These are phyloP conservation scores for Gymnopilus dilepis DNA, from an alignment of 768 basidiomycete species.

Conservation along the genomic window DNA sequence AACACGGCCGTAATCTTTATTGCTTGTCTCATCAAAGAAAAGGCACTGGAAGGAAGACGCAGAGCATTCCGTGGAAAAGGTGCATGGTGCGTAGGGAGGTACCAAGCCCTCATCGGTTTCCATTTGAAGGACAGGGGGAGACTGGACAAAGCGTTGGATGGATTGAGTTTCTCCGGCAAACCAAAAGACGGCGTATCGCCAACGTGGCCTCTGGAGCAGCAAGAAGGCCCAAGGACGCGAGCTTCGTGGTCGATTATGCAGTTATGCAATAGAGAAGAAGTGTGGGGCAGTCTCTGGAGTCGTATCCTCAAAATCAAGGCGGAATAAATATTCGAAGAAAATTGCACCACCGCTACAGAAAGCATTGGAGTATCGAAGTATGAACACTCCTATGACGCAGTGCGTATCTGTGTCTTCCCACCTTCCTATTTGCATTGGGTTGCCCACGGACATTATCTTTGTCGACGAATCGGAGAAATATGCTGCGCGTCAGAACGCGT, in stretches of 20 bases:
- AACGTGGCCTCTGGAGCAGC: background rate
- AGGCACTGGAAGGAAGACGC: background rate
- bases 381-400: background rate
- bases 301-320: background rate
- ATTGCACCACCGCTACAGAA: background rate
- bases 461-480: constrained; percentile 16
- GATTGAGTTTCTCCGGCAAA: constrained; percentile 6
- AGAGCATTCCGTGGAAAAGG: background rate
- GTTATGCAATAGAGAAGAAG: no score
- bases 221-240: background rate
- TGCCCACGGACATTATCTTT: background rate
- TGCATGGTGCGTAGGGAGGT: background rate
- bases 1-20: background rate
- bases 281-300: background rate
- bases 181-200: background rate
- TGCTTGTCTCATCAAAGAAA: background rate
- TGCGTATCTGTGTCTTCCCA: background rate
- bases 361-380: background rate
- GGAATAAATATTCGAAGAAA: background rate
- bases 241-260: no score
- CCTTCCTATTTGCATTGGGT: no score
- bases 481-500: constrained; percentile 11
- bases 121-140: constrained; percentile 1
- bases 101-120: background rate
- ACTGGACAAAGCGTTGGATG: background rate